Base-by-base conservation (phyloP, 306 rosid species). In the Sechiopsis laciniata region DNA sequence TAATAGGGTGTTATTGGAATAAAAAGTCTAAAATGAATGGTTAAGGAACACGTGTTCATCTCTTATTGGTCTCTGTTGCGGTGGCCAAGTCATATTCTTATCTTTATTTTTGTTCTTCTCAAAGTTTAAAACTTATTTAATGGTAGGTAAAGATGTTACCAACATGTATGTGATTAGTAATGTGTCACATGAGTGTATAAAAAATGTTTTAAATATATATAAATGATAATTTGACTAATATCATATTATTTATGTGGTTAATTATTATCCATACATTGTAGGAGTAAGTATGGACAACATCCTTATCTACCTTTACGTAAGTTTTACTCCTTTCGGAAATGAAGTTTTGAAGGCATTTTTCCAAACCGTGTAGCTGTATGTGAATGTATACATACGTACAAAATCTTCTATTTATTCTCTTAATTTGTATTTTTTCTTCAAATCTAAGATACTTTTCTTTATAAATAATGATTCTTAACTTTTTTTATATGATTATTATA, bases 21-120 rank as follows among this genome's bases (percentile, higher is more conserved):
- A 17, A 16, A 63, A n/a, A 35, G 22, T 63, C 24, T 3, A 20
- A 16, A 8, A 3, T 17, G 0, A 37, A 37, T 37, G 7, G 69
- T 62, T 21, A 62, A 62, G 37, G 1, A 22, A 62, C 21, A 62
- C 22, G 69, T 62, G 69, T 62, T 1, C 0, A 8, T 0, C 14
- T 35, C 11, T 62, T 8, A 62, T 8, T 62, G 69, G 69, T 0
- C 1, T 15, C 37, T 7, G 16, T 32, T 26, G 69, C 69, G 69
- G 50, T 62, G 69, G 50, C 22, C 48, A 32, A 62, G 7, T 35
- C 69, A 62, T 62, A 16, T 56, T 56, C 46, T 62, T 62, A 32
- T 62, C 50, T 62, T 35, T 62, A 48, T 62, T 62, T 62, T 62
- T 32, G 13, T 62, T 62, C 68, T n/a, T n/a, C n/a, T n/a, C n/a